phyloP scores from a whole-genome alignment of 2,329 filamentous ascomycete genomes.

The Neoscytalidium dimidiatum region DNA sequence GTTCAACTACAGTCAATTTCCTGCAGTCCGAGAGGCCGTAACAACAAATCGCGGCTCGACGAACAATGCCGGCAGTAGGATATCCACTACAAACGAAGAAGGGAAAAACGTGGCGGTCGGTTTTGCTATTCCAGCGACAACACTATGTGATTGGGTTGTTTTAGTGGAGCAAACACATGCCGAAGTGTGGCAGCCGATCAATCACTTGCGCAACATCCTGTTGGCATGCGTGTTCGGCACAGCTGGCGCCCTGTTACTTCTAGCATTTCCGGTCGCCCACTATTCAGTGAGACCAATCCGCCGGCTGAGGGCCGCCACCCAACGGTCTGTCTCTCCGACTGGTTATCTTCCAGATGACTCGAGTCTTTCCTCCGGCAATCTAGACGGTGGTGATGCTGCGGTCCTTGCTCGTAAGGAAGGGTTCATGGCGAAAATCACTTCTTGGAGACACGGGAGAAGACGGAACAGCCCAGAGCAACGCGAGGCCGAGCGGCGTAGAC shows the following conservation, averaged over 20 bases:
- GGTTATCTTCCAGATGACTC: slow-evolving; percentile 50
- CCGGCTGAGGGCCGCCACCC: slow-evolving; percentile 72
- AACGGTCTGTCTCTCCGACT: slow-evolving; percentile 69
- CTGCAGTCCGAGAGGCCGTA: slow-evolving; percentile 64
- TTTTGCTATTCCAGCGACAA: slow-evolving; percentile 68
- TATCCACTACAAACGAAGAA: slow-evolving; percentile 75
- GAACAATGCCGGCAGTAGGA: slow-evolving; percentile 64
- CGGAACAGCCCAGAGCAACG: slow-evolving; percentile 37
- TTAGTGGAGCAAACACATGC: slow-evolving; percentile 72
- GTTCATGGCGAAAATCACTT: slow-evolving; percentile 40
- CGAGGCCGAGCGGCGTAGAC: slow-evolving; percentile 47
- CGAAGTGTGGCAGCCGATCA: slow-evolving; percentile 77
- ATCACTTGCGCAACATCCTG: slow-evolving; percentile 74
- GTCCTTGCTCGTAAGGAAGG: slow-evolving; percentile 48
- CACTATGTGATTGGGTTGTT: slow-evolving; percentile 78
- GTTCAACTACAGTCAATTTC: slow-evolving; percentile 65
- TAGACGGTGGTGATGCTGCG: slow-evolving; percentile 51
- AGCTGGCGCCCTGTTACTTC: slow-evolving; percentile 68
- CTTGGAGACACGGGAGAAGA: slow-evolving; percentile 32
- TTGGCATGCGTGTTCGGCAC: slow-evolving; percentile 85
- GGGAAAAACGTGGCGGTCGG: slow-evolving; percentile 73
- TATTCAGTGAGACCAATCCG: slow-evolving; percentile 79
- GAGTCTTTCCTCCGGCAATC: slow-evolving; percentile 40
- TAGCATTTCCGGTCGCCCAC: slow-evolving; percentile 79
- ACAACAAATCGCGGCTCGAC: slow-evolving; percentile 41